These are phyloP conservation scores for Xylaria digitata DNA, from an alignment of 2,329 filamentous ascomycete genomes.

Conservation along the genomic window DNA sequence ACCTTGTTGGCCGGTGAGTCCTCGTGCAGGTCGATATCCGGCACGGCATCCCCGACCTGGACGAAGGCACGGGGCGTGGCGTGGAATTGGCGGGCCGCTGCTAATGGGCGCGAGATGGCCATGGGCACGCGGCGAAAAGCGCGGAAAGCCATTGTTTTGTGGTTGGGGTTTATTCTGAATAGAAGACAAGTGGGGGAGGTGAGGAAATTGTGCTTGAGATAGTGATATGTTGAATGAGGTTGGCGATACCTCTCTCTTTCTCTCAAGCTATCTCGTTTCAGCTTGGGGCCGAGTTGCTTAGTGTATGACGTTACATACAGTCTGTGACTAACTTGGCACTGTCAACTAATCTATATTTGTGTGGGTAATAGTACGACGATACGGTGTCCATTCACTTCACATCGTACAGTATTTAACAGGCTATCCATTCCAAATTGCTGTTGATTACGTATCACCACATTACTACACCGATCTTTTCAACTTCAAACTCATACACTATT, in stretches of 20 bases:
- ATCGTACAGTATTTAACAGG: background rate
- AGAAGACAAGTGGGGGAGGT: background rate
- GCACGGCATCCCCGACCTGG: slow-evolving; percentile 82
- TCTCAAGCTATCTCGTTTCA: background rate
- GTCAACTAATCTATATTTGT: background rate
- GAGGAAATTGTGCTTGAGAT: background rate
- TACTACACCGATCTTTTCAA: slow-evolving; percentile 10
- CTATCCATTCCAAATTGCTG: slow-evolving; percentile 24
- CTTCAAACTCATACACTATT: background rate
- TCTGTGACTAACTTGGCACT: background rate
- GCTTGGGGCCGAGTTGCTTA: slow-evolving; percentile 6
- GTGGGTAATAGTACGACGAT: background rate
- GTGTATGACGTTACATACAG: slow-evolving; percentile 26
- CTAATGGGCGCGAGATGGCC: slow-evolving; percentile 36
- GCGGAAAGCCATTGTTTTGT: slow-evolving; percentile 46
- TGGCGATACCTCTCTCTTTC: background rate
- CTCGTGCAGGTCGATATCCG: slow-evolving; percentile 82
- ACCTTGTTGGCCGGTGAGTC: slow-evolving; percentile 92
- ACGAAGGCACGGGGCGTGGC: slow-evolving; percentile 71
- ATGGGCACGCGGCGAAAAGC: slow-evolving; percentile 40
- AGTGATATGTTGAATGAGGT: background rate
- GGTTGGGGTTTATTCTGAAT: background rate
- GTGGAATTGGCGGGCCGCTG: slow-evolving; percentile 66
- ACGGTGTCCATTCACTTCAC: background rate
- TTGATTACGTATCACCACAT: slow-evolving; percentile 12